Evolutionary conservation across 2,329 filamentous ascomycete genomes (phyloP), one percentile per base, ranked within the genome.

Genomic region (Colletotrichum neosansevieriae): DNA sequence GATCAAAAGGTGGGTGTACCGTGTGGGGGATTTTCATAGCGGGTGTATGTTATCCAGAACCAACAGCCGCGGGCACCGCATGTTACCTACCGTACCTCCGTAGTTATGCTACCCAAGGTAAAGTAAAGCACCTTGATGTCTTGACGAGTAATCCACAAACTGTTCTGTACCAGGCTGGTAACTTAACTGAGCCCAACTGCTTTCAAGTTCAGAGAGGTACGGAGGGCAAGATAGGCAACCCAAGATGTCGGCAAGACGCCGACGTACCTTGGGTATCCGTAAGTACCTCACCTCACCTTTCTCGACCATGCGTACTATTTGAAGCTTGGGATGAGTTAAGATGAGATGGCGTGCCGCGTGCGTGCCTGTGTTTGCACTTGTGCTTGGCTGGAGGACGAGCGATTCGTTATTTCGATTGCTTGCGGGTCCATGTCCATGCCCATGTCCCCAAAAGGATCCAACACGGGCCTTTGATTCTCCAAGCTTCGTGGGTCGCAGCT

Each of bases 11-110:
- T n/a, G n/a, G n/a, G n/a, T n/a, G n/a, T n/a, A n/a, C n/a, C n/a
- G n/a, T n/a, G n/a, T n/a, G n/a, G n/a, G 58, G 57, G 58, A 63
- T 47, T 53, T 53, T 53, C 56, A 66, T 49, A 40, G 49, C 49
- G 32, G n/a, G 44, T 38, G 19, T 32, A 15, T 54, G 17, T 40
- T 59, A 51, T 51, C 61, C 34, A 36, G 21, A 34, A 17, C 19
- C 45, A 49, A 17, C 45, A 49, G 7, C 45, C 7, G 38, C 6
- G 24, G 24, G 24, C 24, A 29, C 36, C 34, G 34, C n/a, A 3
- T 49, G 17, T 24, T 24, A 4, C 21, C 21, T 21, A 21, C 21
- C 21, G 21, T 29, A 29, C 24, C 24, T 29, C 24, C 24, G 24
- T 29, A 29, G 24, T 29, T 6, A 29, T 4, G 24, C 24, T 29